Base-by-base conservation (phyloP, 2,329 filamentous ascomycete species). In the Pseudopithomyces chartarum region DNA sequence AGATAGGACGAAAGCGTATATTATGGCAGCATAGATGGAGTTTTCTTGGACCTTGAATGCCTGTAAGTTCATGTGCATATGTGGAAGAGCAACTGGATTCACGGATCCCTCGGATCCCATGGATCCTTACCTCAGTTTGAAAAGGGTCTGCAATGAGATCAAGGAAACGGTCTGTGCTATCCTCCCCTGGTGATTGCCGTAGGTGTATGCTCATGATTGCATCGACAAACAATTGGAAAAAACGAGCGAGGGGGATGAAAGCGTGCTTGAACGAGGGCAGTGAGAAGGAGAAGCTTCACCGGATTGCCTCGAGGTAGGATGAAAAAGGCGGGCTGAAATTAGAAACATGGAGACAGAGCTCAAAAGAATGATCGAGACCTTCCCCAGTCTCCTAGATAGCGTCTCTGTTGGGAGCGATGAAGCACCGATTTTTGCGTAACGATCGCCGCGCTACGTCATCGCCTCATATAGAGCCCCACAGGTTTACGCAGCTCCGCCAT, bases 11-110 rank as follows among this genome's bases (percentile, higher is more conserved):
- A 97, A 75, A 7, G 93, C 96, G 29, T 90, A 92, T 58, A 83
- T 90, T 43, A 98, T 80, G 34, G 93, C 91, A 54, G 91, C 90
- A 78, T 87, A 89, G 54, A 97, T 84, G 46, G 92, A 90, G 57
- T 84, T 82, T 57, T 80, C 70, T 73, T 81, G 79, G 54, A 87
- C 79, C 84, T 87, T 63, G 39, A 15, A 29, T 23, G 12, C 11
- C 11, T n/a, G 40, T 57, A 8, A 54, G 44, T 43, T 19, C 29
- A 17, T n/a, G 26, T n/a, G n/a, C n/a, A n/a, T n/a, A n/a, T n/a
- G 51, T 15, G 22, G 42, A 26, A 8, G 3, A 10, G 39, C 26
- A 42, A 45, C 32, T 39, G 42, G 3, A 48, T 13, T 51, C 47
- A 7, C 15, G 20, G 32, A 46, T 40, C 39, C 59, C 12, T 57